Percentiles rank a stretch among this genome's conserved stretches.
These are phyloP conservation scores for Monsonia emarginata DNA, from an alignment of 441 rosid species.

Conservation along the genomic window DNA sequence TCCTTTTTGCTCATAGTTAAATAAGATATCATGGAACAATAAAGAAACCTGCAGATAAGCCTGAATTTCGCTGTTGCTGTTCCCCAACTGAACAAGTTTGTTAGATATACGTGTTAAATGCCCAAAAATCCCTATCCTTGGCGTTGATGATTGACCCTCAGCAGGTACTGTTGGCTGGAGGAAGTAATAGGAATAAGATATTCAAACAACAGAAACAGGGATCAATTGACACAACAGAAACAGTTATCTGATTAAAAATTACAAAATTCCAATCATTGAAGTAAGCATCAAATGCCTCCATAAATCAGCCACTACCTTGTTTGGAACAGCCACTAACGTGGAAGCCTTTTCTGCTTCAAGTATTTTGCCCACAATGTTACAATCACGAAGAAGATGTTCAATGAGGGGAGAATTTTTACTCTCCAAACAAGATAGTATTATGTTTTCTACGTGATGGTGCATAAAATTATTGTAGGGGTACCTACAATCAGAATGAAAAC, in stretches of 20 bases:
- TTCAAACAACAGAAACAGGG: not conserved
- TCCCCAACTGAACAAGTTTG: constrained; percentile 72
- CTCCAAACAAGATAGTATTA: constrained; percentile 72
- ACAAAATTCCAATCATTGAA: not conserved
- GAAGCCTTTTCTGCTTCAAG: constrained; percentile 59
- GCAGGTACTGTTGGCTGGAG: constrained; percentile 71
- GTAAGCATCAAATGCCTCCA: not conserved
- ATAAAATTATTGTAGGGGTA: constrained; percentile 87
- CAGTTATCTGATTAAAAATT: not conserved
- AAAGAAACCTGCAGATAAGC: constrained; percentile 59
- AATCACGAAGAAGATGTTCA: constrained; percentile 65
- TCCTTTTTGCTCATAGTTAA: not conserved
- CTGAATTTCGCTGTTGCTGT: constrained; percentile 48
- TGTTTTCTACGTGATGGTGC: constrained; percentile 85
- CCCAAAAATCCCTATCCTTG: constrained; percentile 77
- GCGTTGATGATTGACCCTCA: constrained; percentile 47
- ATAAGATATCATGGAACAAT: constrained; percentile 2
- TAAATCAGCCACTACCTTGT: constrained; percentile 13
- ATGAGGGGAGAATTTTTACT: constrained; percentile 52
- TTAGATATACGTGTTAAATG: constrained; percentile 79
- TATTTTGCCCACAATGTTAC: constrained; percentile 63
- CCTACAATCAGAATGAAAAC: constrained; percentile 31
- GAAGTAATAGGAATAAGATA: constrained; percentile 15
- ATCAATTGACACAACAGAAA: not conserved
- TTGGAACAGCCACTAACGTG: constrained; percentile 28